Percentiles rank a stretch among this genome's conserved stretches.
These are phyloP conservation scores for Xylaria multiplex DNA, from an alignment of 2,329 filamentous ascomycete species.

Conservation along the genomic window DNA sequence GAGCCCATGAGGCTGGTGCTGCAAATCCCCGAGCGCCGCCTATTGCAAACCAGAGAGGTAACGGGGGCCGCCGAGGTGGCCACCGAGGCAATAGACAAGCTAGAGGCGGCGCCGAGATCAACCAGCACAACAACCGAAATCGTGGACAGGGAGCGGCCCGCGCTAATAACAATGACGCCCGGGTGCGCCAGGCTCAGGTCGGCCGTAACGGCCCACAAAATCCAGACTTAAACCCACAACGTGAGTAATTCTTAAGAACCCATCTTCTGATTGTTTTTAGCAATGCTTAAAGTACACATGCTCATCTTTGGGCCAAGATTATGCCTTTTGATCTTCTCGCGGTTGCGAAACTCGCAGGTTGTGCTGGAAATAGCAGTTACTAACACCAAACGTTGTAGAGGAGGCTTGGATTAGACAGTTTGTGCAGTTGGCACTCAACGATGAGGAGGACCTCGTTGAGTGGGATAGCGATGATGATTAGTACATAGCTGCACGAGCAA, in stretches of 20 bases:
- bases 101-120: slow-evolving; percentile 38
- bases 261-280: not conserved
- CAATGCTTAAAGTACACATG: not conserved
- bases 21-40: slow-evolving; percentile 30
- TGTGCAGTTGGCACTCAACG: slow-evolving; percentile 63
- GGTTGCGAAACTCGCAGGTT: not conserved
- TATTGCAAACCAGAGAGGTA: slow-evolving; percentile 41
- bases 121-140: slow-evolving; percentile 45
- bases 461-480: slow-evolving; percentile 55
- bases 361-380: not conserved
- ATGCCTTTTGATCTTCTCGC: not conserved
- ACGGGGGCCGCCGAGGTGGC: slow-evolving; percentile 46
- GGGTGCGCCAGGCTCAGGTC: slow-evolving; percentile 30
- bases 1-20: slow-evolving; percentile 40
- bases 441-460: slow-evolving; percentile 60
- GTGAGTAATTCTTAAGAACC: not conserved
- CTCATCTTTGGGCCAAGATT: not conserved
- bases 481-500: not conserved
- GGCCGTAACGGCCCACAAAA: slow-evolving; percentile 40
- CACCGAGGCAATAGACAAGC: slow-evolving; percentile 48
- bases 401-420: slow-evolving; percentile 65
- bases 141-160: slow-evolving; percentile 42
- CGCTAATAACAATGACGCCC: slow-evolving; percentile 21
- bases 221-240: slow-evolving; percentile 54
- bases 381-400: slow-evolving; percentile 40